Percentiles rank a stretch among this genome's conserved stretches.
Conservation (phyloP, 1,139 yeast genomes). For the Saccharomyces hybrid region DNA sequence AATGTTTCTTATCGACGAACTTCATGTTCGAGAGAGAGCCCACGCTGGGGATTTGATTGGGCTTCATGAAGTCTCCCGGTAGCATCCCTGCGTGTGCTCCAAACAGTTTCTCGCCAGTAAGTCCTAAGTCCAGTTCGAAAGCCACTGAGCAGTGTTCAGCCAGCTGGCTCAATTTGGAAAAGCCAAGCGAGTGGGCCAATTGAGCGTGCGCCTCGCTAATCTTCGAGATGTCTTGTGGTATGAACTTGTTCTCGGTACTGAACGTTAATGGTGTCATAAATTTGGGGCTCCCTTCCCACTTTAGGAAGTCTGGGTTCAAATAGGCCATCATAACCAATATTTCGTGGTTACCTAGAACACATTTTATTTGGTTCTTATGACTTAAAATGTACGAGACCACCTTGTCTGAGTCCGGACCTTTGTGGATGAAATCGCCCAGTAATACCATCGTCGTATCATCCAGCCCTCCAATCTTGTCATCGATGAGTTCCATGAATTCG, state of each 20-base stretch:
- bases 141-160: slow-evolving; percentile 20
- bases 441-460: slow-evolving; percentile 31
- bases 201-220: slow-evolving; percentile 17
- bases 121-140: slow-evolving; percentile 12
- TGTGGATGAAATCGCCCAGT: slow-evolving; percentile 78
- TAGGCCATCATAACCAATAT: slow-evolving; percentile 34
- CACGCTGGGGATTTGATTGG: slow-evolving; percentile 11
- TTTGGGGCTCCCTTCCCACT: not conserved
- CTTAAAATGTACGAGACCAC: slow-evolving; percentile 61
- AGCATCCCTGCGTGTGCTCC: slow-evolving; percentile 30
- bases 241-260: slow-evolving; percentile 13
- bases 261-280: slow-evolving; percentile 13
- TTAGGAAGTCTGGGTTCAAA: slow-evolving; percentile 12
- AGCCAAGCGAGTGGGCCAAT: slow-evolving; percentile 21
- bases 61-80: slow-evolving; percentile 19
- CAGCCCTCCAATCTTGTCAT: slow-evolving; percentile 49
- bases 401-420: slow-evolving; percentile 69
- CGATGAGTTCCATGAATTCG: slow-evolving; percentile 47
- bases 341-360: slow-evolving; percentile 78
- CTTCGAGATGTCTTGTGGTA: slow-evolving; percentile 14
- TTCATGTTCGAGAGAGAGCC: slow-evolving; percentile 26
- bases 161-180: slow-evolving; percentile 12
- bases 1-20: slow-evolving; percentile 22
- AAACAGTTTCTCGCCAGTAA: slow-evolving; percentile 14
- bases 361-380: slow-evolving; percentile 46